Evolutionary conservation across 1,284 basidiomycete genomes (phyloP), one percentile per base, ranked within the genome.

Genomic region (Sparassis latifolia): DNA sequence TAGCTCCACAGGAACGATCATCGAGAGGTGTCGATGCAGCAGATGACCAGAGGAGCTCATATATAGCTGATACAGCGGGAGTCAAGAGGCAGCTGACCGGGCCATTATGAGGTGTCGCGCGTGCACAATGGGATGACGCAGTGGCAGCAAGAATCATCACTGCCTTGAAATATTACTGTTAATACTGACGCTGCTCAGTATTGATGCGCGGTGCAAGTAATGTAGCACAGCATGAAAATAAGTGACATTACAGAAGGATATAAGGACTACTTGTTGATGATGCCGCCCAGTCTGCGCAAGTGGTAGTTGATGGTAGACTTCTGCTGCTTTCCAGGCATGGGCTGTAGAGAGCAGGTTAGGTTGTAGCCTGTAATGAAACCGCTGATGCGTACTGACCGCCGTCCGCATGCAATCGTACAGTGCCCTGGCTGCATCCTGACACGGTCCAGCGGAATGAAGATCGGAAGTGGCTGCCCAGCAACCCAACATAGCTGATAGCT

Each of bases 381-480:
- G 51, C 5, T 27, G 31, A 44, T 31, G 9, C 20, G 20, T 42
- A 78, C 89, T 63, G 54, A 94, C 92, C 64, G 84, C 79, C 41
- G 82, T 89, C 57, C 83, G 75, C 93, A 97, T 96, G 74, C 94
- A 97, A 33, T 82, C 76, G 62, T 88, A 89, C 52, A 97, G 69
- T 28, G 73, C 69, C 57, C 84, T 72, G 0, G 92, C 86, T 12
- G 79, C 71, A 10, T 79, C 75, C 52, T 79, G 77, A 67, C 94
- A 97, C 30, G 70, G 59, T 2, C 74, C 73, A 7, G 74, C 71
- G 28, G 82, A 84, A 58, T 79, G 76, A 33, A 89, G 56, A 66
- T 97, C 92, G 33, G 76, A 74, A 2, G 82, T 79, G 12, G 87
- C 84, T n/a, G 93, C 91, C 90, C 92, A 96, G 70, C 94, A 97